Evolutionary conservation across 345 rosid genomes (phyloP).

Genomic region (Eucalyptus marginata): DNA sequence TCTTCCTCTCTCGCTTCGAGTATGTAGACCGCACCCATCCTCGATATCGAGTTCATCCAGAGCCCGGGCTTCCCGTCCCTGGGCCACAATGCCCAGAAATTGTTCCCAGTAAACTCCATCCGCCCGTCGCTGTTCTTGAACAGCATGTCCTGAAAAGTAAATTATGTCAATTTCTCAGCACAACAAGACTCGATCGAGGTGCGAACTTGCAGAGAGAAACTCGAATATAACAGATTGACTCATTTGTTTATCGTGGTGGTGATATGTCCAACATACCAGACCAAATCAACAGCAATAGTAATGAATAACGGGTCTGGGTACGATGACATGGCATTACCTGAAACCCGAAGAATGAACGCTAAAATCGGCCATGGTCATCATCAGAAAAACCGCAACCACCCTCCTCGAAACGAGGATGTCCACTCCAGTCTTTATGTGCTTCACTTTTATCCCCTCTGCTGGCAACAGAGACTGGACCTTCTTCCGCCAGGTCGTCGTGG

Average conservation of each 20-base stretch:
- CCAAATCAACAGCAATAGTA: background rate
- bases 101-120: constrained; percentile 55
- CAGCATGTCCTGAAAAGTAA: constrained; percentile 44
- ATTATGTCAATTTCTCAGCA: background rate
- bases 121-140: constrained; percentile 53
- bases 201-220: background rate
- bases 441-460: constrained; percentile 40
- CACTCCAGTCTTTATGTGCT: constrained; percentile 68
- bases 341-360: constrained; percentile 67
- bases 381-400: constrained; percentile 41
- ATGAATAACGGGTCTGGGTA: background rate
- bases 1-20: constrained; percentile 70
- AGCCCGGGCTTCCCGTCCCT: constrained; percentile 82
- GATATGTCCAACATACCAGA: background rate
- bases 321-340: background rate
- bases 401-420: constrained; percentile 62
- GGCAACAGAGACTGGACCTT: constrained; percentile 51
- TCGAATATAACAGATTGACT: background rate
- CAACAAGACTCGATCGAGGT: background rate
- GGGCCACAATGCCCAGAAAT: constrained; percentile 61
- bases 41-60: constrained; percentile 65
- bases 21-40: constrained; percentile 70
- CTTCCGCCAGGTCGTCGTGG: constrained; percentile 89
- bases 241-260: background rate
- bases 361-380: constrained; percentile 89